Conservation (phyloP, 78 protist genomes). For the Bodo saltans region DNA sequence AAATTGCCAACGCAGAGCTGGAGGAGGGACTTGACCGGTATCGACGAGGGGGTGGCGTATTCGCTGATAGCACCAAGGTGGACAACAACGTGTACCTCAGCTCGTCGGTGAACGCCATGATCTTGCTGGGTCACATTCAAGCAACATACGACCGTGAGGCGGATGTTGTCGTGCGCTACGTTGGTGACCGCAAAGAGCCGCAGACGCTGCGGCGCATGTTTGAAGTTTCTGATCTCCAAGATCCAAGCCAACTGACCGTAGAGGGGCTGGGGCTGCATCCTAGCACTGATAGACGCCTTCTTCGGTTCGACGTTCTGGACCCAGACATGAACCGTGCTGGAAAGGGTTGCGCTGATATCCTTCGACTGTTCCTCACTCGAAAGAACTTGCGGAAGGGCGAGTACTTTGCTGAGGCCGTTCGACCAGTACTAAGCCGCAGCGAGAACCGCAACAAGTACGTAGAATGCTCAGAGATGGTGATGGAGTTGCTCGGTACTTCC, state of each 20-base stretch:
- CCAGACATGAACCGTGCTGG: conserved; percentile 18
- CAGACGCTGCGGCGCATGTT: background rate
- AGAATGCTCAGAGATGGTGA: no score
- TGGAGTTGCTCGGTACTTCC: conserved; percentile 82
- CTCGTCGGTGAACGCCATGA: conserved; percentile 3
- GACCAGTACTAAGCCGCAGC: background rate
- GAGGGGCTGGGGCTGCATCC: conserved; percentile 29
- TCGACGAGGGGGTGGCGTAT: conserved; percentile 8
- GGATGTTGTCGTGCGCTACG: background rate
- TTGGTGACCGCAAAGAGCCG: background rate
- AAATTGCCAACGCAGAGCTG: background rate
- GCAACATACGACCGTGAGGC: conserved; percentile 1
- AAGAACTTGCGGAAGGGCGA: background rate
- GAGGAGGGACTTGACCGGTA: background rate
- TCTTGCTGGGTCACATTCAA: background rate
- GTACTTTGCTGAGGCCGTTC: background rate
- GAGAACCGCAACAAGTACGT: no score
- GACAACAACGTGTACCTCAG: conserved; percentile 13
- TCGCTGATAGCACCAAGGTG: background rate
- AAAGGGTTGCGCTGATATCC: conserved; percentile 8
- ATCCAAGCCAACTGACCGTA: background rate
- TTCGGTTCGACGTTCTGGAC: conserved; percentile 2
- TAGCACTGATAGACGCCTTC: conserved; percentile 1
- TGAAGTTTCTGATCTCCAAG: background rate
- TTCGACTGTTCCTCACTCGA: background rate